Base-by-base conservation (phyloP, 495 filamentous ascomycete species). In the Neurospora sp. region DNA sequence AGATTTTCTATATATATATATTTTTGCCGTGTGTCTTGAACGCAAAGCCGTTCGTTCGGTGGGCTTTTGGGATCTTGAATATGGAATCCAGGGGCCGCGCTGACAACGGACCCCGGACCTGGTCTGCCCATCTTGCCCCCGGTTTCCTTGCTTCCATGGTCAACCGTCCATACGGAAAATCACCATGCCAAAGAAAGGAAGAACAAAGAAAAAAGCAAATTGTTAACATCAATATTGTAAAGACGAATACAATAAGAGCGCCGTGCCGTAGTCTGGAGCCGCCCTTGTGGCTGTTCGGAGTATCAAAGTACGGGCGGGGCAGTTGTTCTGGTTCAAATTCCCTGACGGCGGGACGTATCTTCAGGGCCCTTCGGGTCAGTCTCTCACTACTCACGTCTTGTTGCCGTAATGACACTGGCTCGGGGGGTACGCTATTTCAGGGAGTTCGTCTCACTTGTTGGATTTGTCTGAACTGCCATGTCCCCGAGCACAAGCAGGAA, bases 71-170 rank as follows among this genome's bases (percentile, higher is more conserved):
- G 44, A 69, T 72, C 72, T 70, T 73, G 44, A 59, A 70, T 41
- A 65, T 71, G 70, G 68, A 61, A 48, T 3, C 39, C 40, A 40
- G 68, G 35, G 40, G 69, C 27, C 22, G 39, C 73, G 69, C 70
- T 71, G 69, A 39, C 73, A 18, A 70, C 69, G 45, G 65, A 75
- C 73, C 76, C 76, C 71, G 70, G 73, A 71, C 76, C 76, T 72
- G 74, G 76, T 69, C 70, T 37, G 14, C 27, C 27, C 53, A 35
- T 65, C 6, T 65, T 65, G 27, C 53, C 31, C 53, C 53, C 27
- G 53, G 53, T 37, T 35, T 65, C 53, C 53, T 65, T 65, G 53
- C 53, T 65, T 65, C 27, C 31, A 65, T 65, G 14, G 27, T 18
- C 27, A 65, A 65, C 27, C 14, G 53, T 65, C 27, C 53, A 65